A percentile compares a stretch with the other conserved stretches of the same genome.
phyloP scores from a whole-genome alignment of 2,329 filamentous ascomycete genomes.

The Clonostachys solani region DNA sequence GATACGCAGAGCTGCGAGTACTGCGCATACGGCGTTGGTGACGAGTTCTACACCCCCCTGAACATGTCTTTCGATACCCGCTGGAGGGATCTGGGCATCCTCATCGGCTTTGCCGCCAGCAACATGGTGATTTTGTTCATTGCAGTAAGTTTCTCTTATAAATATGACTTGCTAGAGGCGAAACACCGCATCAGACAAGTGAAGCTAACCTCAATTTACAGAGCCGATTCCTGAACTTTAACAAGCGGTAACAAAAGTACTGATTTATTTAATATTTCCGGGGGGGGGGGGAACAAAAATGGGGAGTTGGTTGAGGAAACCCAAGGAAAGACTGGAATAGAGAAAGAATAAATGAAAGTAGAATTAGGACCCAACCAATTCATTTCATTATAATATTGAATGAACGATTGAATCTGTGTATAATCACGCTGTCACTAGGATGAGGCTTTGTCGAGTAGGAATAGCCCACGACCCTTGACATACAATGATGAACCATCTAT shows the following conservation, averaged over 20 bases:
- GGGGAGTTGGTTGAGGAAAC: too few species aligned
- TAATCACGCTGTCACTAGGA: too few species aligned
- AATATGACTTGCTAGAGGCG: background rate
- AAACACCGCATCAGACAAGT: background rate
- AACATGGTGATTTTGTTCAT: slow-evolving; percentile 62
- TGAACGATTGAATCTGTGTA: too few species aligned
- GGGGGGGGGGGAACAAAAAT: too few species aligned
- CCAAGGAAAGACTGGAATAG: too few species aligned
- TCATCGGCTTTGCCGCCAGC: slow-evolving; percentile 68
- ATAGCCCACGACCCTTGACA: too few species aligned
- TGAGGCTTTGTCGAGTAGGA: too few species aligned
- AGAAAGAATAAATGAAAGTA: too few species aligned
- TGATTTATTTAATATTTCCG: too few species aligned
- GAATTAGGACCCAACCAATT: too few species aligned
- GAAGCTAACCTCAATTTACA: slow-evolving; percentile 12
- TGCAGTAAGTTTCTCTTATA: slow-evolving; percentile 36
- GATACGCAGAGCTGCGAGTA: slow-evolving; percentile 68
- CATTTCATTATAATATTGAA: too few species aligned
- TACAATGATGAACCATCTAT: too few species aligned
- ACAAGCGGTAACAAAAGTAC: slow-evolving; percentile 30
- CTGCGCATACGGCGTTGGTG: slow-evolving; percentile 75
- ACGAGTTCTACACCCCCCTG: slow-evolving; percentile 72
- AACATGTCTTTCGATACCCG: slow-evolving; percentile 62
- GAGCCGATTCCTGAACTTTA: slow-evolving; percentile 50
- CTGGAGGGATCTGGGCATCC: slow-evolving; percentile 83